A percentile compares a stretch with the other conserved stretches of the same genome.
phyloP scores from a whole-genome alignment of 768 basidiomycete species.

The Gautieria morchelliformis region DNA sequence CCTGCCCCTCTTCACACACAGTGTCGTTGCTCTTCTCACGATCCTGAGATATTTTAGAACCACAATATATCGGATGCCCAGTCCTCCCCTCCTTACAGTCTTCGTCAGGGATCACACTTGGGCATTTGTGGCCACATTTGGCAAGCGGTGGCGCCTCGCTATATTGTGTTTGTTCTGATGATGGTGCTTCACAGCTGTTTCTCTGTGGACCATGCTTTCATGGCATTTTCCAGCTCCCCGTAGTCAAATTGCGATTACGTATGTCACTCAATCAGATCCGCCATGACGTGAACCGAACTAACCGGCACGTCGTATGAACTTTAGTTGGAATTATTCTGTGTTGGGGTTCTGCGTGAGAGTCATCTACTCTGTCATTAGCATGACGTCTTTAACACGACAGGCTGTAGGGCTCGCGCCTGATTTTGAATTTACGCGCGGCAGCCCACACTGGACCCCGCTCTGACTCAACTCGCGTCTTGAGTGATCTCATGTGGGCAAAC shows the following conservation, averaged over 20 bases:
- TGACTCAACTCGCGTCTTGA: not conserved
- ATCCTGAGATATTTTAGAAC: not conserved
- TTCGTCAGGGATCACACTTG: too few relatives aligned
- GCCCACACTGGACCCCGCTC: not conserved
- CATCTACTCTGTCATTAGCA: too few relatives aligned
- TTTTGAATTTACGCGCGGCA: not conserved
- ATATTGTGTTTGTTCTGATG: not conserved
- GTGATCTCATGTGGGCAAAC: not conserved
- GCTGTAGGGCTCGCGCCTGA: not conserved
- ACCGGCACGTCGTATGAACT: not conserved
- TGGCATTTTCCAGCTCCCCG: not conserved
- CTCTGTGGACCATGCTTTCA: not conserved
- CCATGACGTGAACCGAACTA: not conserved
- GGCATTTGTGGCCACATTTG: too few relatives aligned
- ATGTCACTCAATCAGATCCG: not conserved
- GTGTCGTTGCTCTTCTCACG: not conserved
- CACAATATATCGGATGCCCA: not conserved
- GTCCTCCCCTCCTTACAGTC: too few relatives aligned
- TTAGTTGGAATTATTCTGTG: constrained; percentile 6
- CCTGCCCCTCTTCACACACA: not conserved
- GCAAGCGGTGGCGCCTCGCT: not conserved
- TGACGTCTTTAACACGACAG: not conserved
- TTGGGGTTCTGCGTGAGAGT: not conserved
- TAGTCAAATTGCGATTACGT: constrained; percentile 1
- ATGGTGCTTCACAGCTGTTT: not conserved